These are phyloP conservation scores for Thalassiosira ordinaria DNA, from an alignment of 352 stramenopile genomes.

Conservation along the genomic window DNA sequence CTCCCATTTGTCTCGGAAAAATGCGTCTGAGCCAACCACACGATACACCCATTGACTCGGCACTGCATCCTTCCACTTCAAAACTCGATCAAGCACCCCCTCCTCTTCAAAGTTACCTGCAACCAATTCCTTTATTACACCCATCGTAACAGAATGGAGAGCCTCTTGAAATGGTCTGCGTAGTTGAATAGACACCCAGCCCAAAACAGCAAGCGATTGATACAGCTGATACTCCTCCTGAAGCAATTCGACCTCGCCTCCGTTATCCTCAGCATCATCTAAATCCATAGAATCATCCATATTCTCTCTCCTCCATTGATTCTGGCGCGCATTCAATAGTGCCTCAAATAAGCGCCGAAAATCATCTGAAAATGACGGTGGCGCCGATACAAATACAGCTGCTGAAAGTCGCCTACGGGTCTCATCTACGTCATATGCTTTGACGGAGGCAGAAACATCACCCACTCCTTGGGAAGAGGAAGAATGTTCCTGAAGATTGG, in stretches of 20 bases:
- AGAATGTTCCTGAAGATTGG: slow-evolving; percentile 23
- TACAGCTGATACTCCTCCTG: slow-evolving; percentile 42
- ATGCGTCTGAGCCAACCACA: slow-evolving; percentile 36
- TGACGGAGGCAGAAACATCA: too few species aligned
- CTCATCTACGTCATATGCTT: slow-evolving; percentile 7
- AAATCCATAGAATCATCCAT: slow-evolving; percentile 36
- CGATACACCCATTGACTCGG: slow-evolving; percentile 58
- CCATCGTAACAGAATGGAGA: slow-evolving; percentile 56
- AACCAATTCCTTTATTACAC: slow-evolving; percentile 51
- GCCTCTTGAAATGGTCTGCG: slow-evolving; percentile 49
- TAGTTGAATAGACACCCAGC: slow-evolving; percentile 61
- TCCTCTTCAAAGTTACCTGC: slow-evolving; percentile 63
- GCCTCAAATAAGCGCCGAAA: slow-evolving; percentile 59
- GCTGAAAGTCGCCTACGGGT: slow-evolving; percentile 40
- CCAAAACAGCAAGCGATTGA: slow-evolving; percentile 38
- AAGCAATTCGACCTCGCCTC: slow-evolving; percentile 23
- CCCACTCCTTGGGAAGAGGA: slow-evolving; percentile 3
- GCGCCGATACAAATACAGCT: slow-evolving; percentile 51
- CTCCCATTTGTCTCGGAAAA: slow-evolving; percentile 41
- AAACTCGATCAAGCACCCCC: slow-evolving; percentile 45
- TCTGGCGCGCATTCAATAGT: slow-evolving; percentile 45
- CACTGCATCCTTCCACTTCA: slow-evolving; percentile 65
- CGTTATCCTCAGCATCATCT: slow-evolving; percentile 23
- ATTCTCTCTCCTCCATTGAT: slow-evolving; percentile 35
- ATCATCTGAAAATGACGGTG: slow-evolving; percentile 47